These are phyloP conservation scores for Didymella pomorum DNA, from an alignment of 2,329 filamentous ascomycete species.

Conservation along the genomic window DNA sequence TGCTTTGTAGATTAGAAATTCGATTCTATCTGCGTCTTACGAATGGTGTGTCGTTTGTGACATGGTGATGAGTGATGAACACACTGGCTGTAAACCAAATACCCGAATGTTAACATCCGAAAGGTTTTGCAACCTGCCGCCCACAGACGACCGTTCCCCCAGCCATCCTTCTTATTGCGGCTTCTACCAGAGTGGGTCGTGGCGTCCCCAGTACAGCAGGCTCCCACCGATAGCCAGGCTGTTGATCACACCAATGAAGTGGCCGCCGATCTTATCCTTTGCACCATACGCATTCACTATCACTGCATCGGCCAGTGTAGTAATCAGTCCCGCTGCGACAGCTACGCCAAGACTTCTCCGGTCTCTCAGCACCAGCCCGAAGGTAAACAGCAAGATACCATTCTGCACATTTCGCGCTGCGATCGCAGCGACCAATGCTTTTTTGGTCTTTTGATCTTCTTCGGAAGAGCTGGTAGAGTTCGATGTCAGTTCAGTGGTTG, in stretches of 20 bases:
- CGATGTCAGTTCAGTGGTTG: slow-evolving; percentile 2
- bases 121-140: too few relatives aligned
- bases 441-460: slow-evolving; percentile 30
- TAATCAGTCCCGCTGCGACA: slow-evolving; percentile 31
- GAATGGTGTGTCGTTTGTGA: not conserved
- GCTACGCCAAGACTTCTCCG: slow-evolving; percentile 34
- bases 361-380: slow-evolving; percentile 32
- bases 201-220: slow-evolving; percentile 33
- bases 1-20: slow-evolving; percentile 4
- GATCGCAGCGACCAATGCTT: slow-evolving; percentile 34
- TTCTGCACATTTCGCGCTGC: slow-evolving; percentile 38
- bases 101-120: too few relatives aligned
- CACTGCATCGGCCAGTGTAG: slow-evolving; percentile 33
- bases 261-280: slow-evolving; percentile 32
- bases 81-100: not conserved
- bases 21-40: slow-evolving; percentile 3
- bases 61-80: not conserved
- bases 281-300: slow-evolving; percentile 34
- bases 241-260: slow-evolving; percentile 37
- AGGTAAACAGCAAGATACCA: slow-evolving; percentile 28
- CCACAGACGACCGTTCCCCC: not conserved
- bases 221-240: slow-evolving; percentile 34
- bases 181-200: slow-evolving; percentile 30
- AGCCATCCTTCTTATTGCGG: not conserved
- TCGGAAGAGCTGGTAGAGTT: slow-evolving; percentile 7